These are phyloP conservation scores for Nothomitra cinnamomea DNA, from an alignment of 2,329 filamentous ascomycete species.

Conservation along the genomic window DNA sequence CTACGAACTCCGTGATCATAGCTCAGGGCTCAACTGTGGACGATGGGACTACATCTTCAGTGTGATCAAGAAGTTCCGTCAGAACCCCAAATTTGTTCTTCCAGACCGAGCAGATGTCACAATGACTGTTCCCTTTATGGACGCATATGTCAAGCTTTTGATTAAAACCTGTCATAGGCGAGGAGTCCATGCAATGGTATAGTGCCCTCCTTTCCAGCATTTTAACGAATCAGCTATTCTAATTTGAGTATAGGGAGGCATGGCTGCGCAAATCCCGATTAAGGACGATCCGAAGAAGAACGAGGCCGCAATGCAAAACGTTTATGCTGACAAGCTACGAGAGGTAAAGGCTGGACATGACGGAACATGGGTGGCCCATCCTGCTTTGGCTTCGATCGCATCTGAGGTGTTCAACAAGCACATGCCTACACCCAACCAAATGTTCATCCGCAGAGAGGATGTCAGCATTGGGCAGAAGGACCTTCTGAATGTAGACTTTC, in stretches of 20 bases:
- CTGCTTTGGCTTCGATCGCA: constrained; percentile 74
- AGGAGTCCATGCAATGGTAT: constrained; percentile 88
- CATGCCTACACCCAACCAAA: constrained; percentile 97
- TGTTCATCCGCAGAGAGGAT: constrained; percentile 79
- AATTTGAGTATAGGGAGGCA: constrained; percentile 42
- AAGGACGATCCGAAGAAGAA: constrained; percentile 86
- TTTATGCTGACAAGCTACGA: constrained; percentile 88
- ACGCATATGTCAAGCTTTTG: constrained; percentile 87
- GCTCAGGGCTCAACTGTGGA: constrained; percentile 90
- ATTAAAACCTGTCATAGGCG: constrained; percentile 97
- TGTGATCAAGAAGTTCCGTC: constrained; percentile 97
- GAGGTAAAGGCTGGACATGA: constrained; percentile 93
- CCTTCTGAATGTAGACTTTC: constrained; percentile 94
- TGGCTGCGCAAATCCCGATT: constrained; percentile 98
- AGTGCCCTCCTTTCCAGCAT: not conserved
- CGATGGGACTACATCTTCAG: constrained; percentile 99
- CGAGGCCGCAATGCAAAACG: constrained; percentile 82
- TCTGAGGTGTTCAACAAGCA: constrained; percentile 90
- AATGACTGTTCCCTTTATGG: constrained; percentile 98
- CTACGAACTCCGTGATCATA: constrained; percentile 95
- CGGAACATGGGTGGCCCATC: constrained; percentile 94
- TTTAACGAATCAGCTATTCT: not conserved
- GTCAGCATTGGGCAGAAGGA: constrained; percentile 76
- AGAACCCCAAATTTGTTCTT: constrained; percentile 82
- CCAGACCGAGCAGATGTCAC: constrained; percentile 83